These are phyloP conservation scores for Lactarius pseudohatsudake DNA, from an alignment of 768 basidiomycete species.

Conservation along the genomic window DNA sequence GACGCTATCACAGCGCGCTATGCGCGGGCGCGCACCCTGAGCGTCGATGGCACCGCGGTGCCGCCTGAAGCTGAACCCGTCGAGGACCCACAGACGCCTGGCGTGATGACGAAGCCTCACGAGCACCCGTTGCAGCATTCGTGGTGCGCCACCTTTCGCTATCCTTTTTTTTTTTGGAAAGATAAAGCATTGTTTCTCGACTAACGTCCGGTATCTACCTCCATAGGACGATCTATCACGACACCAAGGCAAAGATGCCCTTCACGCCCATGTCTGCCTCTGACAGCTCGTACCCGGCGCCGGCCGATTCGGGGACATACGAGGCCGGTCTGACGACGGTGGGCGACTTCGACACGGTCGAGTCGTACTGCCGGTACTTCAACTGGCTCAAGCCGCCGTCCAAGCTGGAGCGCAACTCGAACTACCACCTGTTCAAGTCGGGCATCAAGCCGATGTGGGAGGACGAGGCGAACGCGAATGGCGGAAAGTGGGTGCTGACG, in stretches of 20 bases:
- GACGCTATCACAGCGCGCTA: constrained; percentile 83
- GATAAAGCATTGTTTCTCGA: background rate
- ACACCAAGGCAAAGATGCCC: constrained; percentile 74
- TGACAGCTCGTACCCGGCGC: constrained; percentile 32
- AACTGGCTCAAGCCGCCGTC: constrained; percentile 94
- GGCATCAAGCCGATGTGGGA: constrained; percentile 99
- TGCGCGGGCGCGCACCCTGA: constrained; percentile 65
- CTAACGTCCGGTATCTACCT: constrained; percentile 1
- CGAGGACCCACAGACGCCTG: constrained; percentile 82
- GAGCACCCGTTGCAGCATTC: constrained; percentile 84
- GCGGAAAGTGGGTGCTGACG: constrained; percentile 94
- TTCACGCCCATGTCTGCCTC: constrained; percentile 47
- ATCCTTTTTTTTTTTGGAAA: background rate
- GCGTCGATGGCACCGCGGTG: constrained; percentile 56
- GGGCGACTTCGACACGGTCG: constrained; percentile 89
- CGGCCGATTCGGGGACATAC: constrained; percentile 71
- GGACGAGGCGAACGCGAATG: constrained; percentile 85
- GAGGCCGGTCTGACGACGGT: constrained; percentile 85
- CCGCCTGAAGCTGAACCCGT: constrained; percentile 78
- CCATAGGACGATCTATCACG: constrained; percentile 84
- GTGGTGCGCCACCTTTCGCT: constrained; percentile 52
- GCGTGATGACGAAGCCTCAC: constrained; percentile 61
- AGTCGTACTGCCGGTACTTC: constrained; percentile 88
- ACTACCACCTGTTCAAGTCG: constrained; percentile 93
- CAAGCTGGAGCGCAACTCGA: constrained; percentile 83